Conservation (phyloP, 495 filamentous ascomycete species). For the Staphylotrichum tortipilum region DNA sequence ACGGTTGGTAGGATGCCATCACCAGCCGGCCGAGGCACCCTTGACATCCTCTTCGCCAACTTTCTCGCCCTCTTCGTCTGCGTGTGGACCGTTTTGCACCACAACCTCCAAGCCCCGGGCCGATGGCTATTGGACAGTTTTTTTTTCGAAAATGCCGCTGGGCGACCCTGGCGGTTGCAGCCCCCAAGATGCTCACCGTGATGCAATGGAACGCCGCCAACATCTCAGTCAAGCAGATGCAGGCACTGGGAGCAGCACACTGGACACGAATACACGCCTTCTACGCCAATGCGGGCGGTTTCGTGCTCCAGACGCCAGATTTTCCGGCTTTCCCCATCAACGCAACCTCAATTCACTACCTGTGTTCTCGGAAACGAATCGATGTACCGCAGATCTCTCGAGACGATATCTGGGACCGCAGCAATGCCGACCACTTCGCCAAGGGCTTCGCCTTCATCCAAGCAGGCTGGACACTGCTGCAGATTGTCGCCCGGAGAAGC, state of each 20-base stretch:
- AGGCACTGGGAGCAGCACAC: background rate
- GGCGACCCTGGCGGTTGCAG: conserved; percentile 6
- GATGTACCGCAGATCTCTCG: conserved; percentile 13
- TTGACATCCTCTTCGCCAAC: conserved; percentile 20
- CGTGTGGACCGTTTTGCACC: conserved; percentile 21
- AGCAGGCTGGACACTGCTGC: conserved; percentile 12
- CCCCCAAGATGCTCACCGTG: conserved; percentile 14
- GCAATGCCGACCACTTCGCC: conserved; percentile 16
- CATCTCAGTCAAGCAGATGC: conserved; percentile 13
- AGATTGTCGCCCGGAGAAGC: conserved; percentile 3
- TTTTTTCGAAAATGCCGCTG: conserved; percentile 10
- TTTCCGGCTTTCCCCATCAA: conserved; percentile 16
- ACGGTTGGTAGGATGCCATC: conserved; percentile 4
- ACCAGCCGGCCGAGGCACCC: conserved; percentile 3
- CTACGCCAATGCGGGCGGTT: conserved; percentile 15
- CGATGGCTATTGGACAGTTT: conserved; percentile 7
- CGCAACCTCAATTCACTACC: conserved; percentile 12
- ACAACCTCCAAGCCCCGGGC: conserved; percentile 13
- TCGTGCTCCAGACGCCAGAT: conserved; percentile 18
- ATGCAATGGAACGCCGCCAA: conserved; percentile 5
- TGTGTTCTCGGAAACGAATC: conserved; percentile 11
- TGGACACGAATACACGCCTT: conserved; percentile 14
- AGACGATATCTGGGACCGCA: conserved; percentile 19
- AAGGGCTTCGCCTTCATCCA: conserved; percentile 15
- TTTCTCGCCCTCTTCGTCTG: conserved; percentile 21